Percentiles rank a stretch among this genome's conserved stretches.
These are phyloP conservation scores for Leccinum pseudoinsigne DNA, from an alignment of 1,284 basidiomycete species.

Conservation along the genomic window DNA sequence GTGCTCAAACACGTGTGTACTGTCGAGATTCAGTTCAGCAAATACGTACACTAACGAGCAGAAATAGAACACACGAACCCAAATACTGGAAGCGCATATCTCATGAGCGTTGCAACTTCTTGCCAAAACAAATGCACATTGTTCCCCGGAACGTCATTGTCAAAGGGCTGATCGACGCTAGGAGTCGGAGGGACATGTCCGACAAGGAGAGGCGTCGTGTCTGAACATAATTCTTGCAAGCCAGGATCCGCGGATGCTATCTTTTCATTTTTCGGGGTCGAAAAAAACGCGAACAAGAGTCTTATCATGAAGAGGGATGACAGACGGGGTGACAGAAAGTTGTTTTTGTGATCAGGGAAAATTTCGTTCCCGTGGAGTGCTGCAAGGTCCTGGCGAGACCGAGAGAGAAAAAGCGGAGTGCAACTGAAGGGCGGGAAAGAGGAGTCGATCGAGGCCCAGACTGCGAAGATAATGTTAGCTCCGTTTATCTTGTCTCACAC, in stretches of 20 bases:
- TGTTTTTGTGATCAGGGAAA: neutral
- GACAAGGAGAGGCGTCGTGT: conserved; percentile 40
- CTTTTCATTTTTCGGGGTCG: neutral
- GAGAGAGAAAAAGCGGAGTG: conserved; percentile 22
- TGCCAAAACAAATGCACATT: conserved; percentile 40
- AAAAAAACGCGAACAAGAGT: conserved; percentile 4
- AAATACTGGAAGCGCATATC: conserved; percentile 70
- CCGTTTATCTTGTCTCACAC: neutral
- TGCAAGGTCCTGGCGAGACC: conserved; percentile 20
- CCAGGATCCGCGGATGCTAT: conserved; percentile 2
- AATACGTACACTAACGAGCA: neutral
- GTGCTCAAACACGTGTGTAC: conserved; percentile 76
- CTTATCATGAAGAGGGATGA: conserved; percentile 5
- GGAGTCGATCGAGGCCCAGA: neutral
- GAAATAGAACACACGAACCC: conserved; percentile 42
- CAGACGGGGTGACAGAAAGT: neutral
- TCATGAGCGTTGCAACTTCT: conserved; percentile 56
- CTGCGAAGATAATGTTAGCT: neutral
- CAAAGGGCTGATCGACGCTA: conserved; percentile 41
- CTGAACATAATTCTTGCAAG: conserved; percentile 10
- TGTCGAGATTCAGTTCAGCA: conserved; percentile 27
- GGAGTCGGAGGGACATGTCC: conserved; percentile 43
- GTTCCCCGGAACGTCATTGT: conserved; percentile 24
- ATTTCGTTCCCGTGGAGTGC: neutral
- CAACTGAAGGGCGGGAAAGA: neutral